These are phyloP conservation scores for Ophiostoma ulmi DNA, from an alignment of 2,329 filamentous ascomycete genomes.

Conservation along the genomic window DNA sequence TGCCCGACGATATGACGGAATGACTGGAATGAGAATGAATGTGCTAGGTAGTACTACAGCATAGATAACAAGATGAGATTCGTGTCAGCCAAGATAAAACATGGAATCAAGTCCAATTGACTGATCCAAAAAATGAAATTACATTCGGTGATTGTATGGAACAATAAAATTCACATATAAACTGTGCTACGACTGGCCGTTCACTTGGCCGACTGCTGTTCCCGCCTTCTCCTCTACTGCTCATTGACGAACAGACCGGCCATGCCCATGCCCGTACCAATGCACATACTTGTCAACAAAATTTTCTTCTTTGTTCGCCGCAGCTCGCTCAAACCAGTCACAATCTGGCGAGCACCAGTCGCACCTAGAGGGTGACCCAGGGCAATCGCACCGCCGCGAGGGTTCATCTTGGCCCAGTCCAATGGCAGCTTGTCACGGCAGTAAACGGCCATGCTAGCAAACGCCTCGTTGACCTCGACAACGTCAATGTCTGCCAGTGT, in stretches of 20 bases:
- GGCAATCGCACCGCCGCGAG: constrained; percentile 74
- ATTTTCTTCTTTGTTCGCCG: constrained; percentile 84
- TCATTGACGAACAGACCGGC: constrained; percentile 41
- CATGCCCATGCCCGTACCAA: constrained; percentile 65
- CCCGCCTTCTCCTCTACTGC: constrained; percentile 16
- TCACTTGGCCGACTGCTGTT: too few species aligned
- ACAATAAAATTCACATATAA: background rate
- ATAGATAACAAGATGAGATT: background rate
- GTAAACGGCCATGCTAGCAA: constrained; percentile 96
- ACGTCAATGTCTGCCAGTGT: constrained; percentile 79
- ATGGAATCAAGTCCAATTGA: background rate
- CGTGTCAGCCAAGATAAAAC: background rate
- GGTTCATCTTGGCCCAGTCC: constrained; percentile 72
- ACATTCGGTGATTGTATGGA: background rate
- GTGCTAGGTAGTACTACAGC: too few species aligned
- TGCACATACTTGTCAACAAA: constrained; percentile 86
- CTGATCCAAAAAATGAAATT: background rate
- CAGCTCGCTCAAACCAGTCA: constrained; percentile 70
- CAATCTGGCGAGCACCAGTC: constrained; percentile 75
- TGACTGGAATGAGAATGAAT: background rate
- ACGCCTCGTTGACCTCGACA: constrained; percentile 94
- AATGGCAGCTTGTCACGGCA: constrained; percentile 69
- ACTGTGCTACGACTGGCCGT: too few species aligned
- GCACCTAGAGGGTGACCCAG: constrained; percentile 70
- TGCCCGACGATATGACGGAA: background rate